These are phyloP conservation scores for Gnomoniopsis sp. DNA, from an alignment of 2,329 filamentous ascomycete genomes.

Conservation along the genomic window DNA sequence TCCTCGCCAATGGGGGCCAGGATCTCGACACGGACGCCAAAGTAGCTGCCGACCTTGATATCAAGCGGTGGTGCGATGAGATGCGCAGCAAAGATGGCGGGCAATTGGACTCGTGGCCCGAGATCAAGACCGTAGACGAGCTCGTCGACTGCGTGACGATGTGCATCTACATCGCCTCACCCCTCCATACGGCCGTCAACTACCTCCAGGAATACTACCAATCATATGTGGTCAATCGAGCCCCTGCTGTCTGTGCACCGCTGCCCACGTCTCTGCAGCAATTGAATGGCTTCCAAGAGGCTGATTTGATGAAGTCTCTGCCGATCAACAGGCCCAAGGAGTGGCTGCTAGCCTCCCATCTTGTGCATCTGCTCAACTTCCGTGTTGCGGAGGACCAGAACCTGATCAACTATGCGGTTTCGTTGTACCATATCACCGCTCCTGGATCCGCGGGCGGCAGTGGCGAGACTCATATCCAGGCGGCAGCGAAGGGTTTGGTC, in stretches of 20 bases:
- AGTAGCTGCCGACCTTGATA: slow-evolving; percentile 28
- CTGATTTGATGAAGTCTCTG: slow-evolving; percentile 35
- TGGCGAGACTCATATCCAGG: neutral
- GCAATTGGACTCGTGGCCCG: slow-evolving; percentile 39
- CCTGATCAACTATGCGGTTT: slow-evolving; percentile 37
- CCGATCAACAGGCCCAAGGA: slow-evolving; percentile 38
- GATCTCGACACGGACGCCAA: slow-evolving; percentile 29
- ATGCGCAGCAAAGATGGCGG: slow-evolving; percentile 32
- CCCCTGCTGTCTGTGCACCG: slow-evolving; percentile 33
- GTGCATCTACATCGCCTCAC: slow-evolving; percentile 49
- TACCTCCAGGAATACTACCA: slow-evolving; percentile 51
- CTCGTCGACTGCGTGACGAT: slow-evolving; percentile 45
- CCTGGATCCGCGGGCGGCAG: neutral
- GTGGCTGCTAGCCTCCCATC: slow-evolving; percentile 42
- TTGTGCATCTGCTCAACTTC: slow-evolving; percentile 44
- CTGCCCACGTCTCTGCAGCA: slow-evolving; percentile 29
- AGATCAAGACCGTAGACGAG: slow-evolving; percentile 36
- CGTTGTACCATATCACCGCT: neutral
- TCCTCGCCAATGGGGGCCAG: slow-evolving; percentile 27
- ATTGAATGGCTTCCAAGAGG: slow-evolving; percentile 29
- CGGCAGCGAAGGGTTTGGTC: neutral
- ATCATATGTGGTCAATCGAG: slow-evolving; percentile 43
- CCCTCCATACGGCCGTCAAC: slow-evolving; percentile 48
- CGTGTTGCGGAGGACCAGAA: slow-evolving; percentile 37
- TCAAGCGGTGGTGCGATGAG: slow-evolving; percentile 39